A percentile compares a stretch with the other conserved stretches of the same genome.
These are phyloP conservation scores for Stylonectria norvegica DNA, from an alignment of 2,329 filamentous ascomycete genomes.

Conservation along the genomic window DNA sequence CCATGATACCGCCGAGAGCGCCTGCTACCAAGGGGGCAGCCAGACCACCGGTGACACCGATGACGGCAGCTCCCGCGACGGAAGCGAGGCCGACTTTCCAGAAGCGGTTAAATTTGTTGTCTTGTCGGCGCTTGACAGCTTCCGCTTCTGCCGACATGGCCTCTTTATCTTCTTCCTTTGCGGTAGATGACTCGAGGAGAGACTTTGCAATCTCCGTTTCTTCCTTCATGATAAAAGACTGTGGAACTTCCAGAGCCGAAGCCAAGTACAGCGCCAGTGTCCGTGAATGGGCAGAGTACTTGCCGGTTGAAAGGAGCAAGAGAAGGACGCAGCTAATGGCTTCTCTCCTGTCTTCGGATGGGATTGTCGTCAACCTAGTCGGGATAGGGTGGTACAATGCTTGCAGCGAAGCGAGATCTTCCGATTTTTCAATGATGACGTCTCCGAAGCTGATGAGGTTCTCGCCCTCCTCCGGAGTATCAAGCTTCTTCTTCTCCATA, in stretches of 20 bases:
- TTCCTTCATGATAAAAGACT: slow-evolving; percentile 60
- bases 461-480: slow-evolving; percentile 34
- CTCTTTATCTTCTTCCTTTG: slow-evolving; percentile 38
- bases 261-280: slow-evolving; percentile 65
- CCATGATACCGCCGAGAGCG: slow-evolving; percentile 79
- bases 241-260: slow-evolving; percentile 61
- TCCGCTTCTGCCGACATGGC: slow-evolving; percentile 72
- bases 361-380: slow-evolving; percentile 53
- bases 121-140: slow-evolving; percentile 67
- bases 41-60: slow-evolving; percentile 89
- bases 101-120: slow-evolving; percentile 66
- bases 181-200: slow-evolving; percentile 62
- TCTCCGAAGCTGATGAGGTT: slow-evolving; percentile 43
- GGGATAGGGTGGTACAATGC: slow-evolving; percentile 51
- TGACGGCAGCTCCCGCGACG: slow-evolving; percentile 81
- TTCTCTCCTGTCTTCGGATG: slow-evolving; percentile 56
- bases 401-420: slow-evolving; percentile 46
- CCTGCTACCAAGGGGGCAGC: slow-evolving; percentile 85
- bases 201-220: slow-evolving; percentile 75
- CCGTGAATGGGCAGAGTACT: slow-evolving; percentile 72
- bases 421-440: slow-evolving; percentile 30
- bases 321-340: slow-evolving; percentile 68
- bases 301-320: slow-evolving; percentile 66
- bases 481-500: slow-evolving; percentile 36
- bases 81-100: slow-evolving; percentile 92